Evolutionary conservation across 169 alveolate genomes (phyloP).

Genomic region (Cryptosporidium bovis): DNA sequence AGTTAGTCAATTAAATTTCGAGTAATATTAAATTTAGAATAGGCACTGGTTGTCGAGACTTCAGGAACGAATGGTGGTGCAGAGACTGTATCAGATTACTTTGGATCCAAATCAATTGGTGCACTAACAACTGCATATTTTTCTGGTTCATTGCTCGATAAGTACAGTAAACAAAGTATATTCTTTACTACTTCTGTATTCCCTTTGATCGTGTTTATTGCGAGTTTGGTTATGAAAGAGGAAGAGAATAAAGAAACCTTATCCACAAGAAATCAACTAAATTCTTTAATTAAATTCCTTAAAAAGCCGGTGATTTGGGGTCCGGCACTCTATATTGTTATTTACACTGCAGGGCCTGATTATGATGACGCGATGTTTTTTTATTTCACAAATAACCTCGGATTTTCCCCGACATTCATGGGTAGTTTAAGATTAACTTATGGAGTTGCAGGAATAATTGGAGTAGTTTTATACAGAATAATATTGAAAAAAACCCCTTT

Average conservation of each 20-base stretch:
- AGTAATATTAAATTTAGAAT: not conserved
- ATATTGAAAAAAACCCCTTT: slow-evolving; percentile 87
- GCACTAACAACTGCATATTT: slow-evolving; percentile 91
- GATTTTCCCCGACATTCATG: slow-evolving; percentile 92
- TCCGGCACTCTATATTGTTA: slow-evolving; percentile 90
- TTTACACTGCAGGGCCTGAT: slow-evolving; percentile 89
- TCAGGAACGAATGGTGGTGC: slow-evolving; percentile 79
- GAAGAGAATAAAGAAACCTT: slow-evolving; percentile 77
- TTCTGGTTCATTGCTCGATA: slow-evolving; percentile 91
- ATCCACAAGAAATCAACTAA: slow-evolving; percentile 80
- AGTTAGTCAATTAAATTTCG: not conserved
- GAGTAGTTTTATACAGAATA: slow-evolving; percentile 87
- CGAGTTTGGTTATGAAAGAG: slow-evolving; percentile 88
- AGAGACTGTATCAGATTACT: slow-evolving; percentile 88
- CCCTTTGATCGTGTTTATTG: slow-evolving; percentile 86
- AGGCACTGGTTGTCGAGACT: slow-evolving; percentile 70
- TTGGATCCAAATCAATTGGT: slow-evolving; percentile 91
- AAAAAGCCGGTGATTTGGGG: slow-evolving; percentile 88
- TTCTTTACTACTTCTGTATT: slow-evolving; percentile 89
- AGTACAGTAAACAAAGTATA: slow-evolving; percentile 85
- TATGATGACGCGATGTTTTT: slow-evolving; percentile 94
- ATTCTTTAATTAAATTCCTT: slow-evolving; percentile 84
- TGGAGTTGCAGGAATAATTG: slow-evolving; percentile 92
- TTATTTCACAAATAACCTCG: slow-evolving; percentile 91
- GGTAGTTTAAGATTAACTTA: slow-evolving; percentile 92